These are phyloP conservation scores for Hymenoscyphus linearis DNA, from an alignment of 2,329 filamentous ascomycete species.

Conservation along the genomic window DNA sequence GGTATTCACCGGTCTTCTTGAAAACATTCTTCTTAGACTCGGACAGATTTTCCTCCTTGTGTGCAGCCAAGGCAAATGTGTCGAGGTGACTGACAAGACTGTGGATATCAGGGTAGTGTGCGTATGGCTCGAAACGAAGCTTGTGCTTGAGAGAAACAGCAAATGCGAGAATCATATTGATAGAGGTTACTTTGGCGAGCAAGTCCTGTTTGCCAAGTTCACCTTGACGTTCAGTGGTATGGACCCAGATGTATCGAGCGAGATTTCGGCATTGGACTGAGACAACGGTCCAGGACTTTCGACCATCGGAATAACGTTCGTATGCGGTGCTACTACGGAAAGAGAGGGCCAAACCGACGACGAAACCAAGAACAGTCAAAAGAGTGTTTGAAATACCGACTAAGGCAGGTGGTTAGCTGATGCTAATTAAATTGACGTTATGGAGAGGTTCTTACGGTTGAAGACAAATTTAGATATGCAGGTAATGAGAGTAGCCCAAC, in stretches of 20 bases:
- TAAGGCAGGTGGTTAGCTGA: slow-evolving; percentile 34
- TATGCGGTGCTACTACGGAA: slow-evolving; percentile 75
- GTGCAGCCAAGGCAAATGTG: slow-evolving; percentile 62
- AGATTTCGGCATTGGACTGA: slow-evolving; percentile 60
- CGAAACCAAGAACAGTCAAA: slow-evolving; percentile 74
- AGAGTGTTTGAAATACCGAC: slow-evolving; percentile 55
- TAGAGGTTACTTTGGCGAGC: slow-evolving; percentile 58
- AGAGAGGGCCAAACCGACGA: slow-evolving; percentile 72
- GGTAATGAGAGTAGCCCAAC: slow-evolving; percentile 64
- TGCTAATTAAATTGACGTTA: slow-evolving; percentile 6
- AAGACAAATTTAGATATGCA: slow-evolving; percentile 44
- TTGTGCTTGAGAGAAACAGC: slow-evolving; percentile 75
- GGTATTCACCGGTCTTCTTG: slow-evolving; percentile 64
- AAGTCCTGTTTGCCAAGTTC: slow-evolving; percentile 59
- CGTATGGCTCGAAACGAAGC: slow-evolving; percentile 77
- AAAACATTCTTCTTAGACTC: slow-evolving; percentile 34
- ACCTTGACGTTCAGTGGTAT: slow-evolving; percentile 56
- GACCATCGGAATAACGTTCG: slow-evolving; percentile 60
- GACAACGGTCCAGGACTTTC: slow-evolving; percentile 57
- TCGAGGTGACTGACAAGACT: slow-evolving; percentile 67
- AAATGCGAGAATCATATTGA: slow-evolving; percentile 75
- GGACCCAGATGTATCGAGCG: slow-evolving; percentile 78
- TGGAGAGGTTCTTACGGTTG: slow-evolving; percentile 7
- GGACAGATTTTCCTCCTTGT: slow-evolving; percentile 38
- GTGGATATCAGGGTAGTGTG: slow-evolving; percentile 68